Evolutionary conservation across 2,329 filamentous ascomycete genomes (phyloP).

Genomic region (Exophiala sp.): DNA sequence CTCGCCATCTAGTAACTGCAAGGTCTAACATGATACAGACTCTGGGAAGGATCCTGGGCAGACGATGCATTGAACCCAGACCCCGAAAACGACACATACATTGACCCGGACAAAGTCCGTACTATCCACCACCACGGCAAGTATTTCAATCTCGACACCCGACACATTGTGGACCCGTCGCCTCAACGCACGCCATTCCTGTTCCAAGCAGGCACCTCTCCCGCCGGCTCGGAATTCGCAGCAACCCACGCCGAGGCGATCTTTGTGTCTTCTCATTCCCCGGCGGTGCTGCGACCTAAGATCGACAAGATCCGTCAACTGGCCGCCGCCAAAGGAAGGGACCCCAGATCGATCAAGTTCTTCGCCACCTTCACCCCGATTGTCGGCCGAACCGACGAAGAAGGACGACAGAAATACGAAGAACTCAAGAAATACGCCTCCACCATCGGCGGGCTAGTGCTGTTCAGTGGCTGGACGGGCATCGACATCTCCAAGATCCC

Average conservation of each 20-base stretch:
- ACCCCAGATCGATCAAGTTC: conserved; percentile 54
- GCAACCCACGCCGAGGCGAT: conserved; percentile 56
- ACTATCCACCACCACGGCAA: conserved; percentile 57
- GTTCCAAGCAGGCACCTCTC: conserved; percentile 55
- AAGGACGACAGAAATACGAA: conserved; percentile 49
- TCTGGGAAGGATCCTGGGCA: conserved; percentile 54
- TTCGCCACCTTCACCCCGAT: conserved; percentile 49
- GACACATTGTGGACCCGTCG: conserved; percentile 50
- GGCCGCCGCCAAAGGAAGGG: conserved; percentile 48
- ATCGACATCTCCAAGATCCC: conserved; percentile 55
- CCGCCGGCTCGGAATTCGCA: conserved; percentile 53
- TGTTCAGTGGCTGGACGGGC: conserved; percentile 55
- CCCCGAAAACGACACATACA: conserved; percentile 50
- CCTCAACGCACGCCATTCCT: conserved; percentile 54
- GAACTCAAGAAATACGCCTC: conserved; percentile 50
- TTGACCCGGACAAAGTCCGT: conserved; percentile 54
- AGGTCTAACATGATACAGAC: conserved; percentile 31
- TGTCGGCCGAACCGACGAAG: conserved; percentile 47
- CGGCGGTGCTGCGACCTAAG: conserved; percentile 45
- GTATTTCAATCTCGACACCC: conserved; percentile 41
- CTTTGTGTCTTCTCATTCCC: conserved; percentile 53
- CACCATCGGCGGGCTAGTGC: conserved; percentile 49
- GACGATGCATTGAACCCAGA: conserved; percentile 53
- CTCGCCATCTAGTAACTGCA: background rate
- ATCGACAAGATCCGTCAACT: conserved; percentile 50